Percentiles rank a stretch among this genome's conserved stretches.
Conservation (phyloP, 2,329 filamentous ascomycete species). For the Knoxdaviesia proteae region DNA sequence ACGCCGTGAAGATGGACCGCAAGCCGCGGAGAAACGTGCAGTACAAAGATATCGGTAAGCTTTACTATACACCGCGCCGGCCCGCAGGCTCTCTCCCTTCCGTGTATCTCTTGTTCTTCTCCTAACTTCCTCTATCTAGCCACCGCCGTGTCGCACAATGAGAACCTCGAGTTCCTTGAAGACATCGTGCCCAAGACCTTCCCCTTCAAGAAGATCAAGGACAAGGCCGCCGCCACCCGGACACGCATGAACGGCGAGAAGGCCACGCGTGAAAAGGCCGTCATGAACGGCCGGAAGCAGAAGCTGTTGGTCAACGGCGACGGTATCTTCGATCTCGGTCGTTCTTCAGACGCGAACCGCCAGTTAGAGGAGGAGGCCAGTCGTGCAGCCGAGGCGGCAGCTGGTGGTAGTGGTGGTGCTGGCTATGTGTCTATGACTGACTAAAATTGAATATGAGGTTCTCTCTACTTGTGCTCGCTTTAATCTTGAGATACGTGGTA, state of each 20-base stretch:
- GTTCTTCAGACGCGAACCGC: conserved; percentile 23
- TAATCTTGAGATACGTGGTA: conserved; percentile 8
- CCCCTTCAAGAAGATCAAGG: conserved; percentile 61
- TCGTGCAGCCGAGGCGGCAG: conserved; percentile 16
- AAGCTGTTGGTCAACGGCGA: conserved; percentile 6
- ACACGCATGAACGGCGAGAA: conserved; percentile 24
- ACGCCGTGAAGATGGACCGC: conserved; percentile 72
- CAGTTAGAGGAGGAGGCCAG: conserved; percentile 35
- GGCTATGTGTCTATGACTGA: conserved; percentile 40
- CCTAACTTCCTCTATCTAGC: conserved; percentile 20
- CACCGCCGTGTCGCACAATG: conserved; percentile 65
- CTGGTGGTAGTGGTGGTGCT: conserved; percentile 14
- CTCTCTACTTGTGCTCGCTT: background rate
- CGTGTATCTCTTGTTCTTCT: background rate
- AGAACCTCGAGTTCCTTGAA: conserved; percentile 85
- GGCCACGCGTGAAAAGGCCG: background rate
- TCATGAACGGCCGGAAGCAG: conserved; percentile 3
- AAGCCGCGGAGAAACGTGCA: conserved; percentile 89
- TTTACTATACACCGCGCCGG: background rate
- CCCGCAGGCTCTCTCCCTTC: background rate
- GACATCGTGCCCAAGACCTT: conserved; percentile 79
- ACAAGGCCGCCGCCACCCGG: conserved; percentile 29
- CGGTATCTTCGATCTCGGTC: conserved; percentile 2
- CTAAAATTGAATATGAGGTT: conserved; percentile 11
- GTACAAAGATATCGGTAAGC: conserved; percentile 73